These are phyloP conservation scores for Ceratobasidium sp. DNA, from an alignment of 1,284 basidiomycete species.

Conservation along the genomic window DNA sequence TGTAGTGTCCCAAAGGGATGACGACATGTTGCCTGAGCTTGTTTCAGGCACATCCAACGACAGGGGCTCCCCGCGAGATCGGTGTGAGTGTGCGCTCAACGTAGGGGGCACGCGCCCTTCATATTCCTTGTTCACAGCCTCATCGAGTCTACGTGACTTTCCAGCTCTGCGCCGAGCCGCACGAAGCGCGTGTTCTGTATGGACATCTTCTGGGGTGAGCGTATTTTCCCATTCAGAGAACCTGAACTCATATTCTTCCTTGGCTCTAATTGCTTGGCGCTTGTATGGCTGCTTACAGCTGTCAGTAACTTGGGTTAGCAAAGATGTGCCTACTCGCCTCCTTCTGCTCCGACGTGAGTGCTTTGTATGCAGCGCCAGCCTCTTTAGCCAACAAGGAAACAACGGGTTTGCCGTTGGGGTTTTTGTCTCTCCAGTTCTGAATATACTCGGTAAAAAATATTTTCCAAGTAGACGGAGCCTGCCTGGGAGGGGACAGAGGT, in stretches of 20 bases:
- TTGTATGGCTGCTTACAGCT: slow-evolving; percentile 72
- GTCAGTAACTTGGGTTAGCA: slow-evolving; percentile 6
- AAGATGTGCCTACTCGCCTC: slow-evolving; percentile 63
- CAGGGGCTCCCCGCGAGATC: too few relatives aligned
- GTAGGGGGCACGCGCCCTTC: too few relatives aligned
- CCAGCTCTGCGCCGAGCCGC: slow-evolving; percentile 95
- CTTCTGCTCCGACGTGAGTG: slow-evolving; percentile 80
- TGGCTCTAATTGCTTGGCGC: slow-evolving; percentile 81
- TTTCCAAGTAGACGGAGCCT: slow-evolving; percentile 96
- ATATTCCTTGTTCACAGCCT: too few relatives aligned
- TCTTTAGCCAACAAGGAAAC: slow-evolving; percentile 96
- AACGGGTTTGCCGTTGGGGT: slow-evolving; percentile 76
- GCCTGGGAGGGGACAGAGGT: slow-evolving; percentile 84
- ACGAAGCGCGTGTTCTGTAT: slow-evolving; percentile 90
- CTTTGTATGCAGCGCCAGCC: slow-evolving; percentile 90
- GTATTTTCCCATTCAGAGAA: slow-evolving; percentile 87
- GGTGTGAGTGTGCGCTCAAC: too few relatives aligned
- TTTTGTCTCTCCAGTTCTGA: slow-evolving; percentile 79
- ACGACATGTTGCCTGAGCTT: too few relatives aligned
- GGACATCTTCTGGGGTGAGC: slow-evolving; percentile 94
- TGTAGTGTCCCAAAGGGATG: too few relatives aligned
- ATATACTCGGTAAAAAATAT: slow-evolving; percentile 98
- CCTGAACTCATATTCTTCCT: slow-evolving; percentile 85
- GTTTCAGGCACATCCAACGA: too few relatives aligned
- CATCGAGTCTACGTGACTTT: slow-evolving; percentile 69